These are phyloP conservation scores for Apiotrichum sp. DNA, from an alignment of 1,284 basidiomycete species.

Conservation along the genomic window DNA sequence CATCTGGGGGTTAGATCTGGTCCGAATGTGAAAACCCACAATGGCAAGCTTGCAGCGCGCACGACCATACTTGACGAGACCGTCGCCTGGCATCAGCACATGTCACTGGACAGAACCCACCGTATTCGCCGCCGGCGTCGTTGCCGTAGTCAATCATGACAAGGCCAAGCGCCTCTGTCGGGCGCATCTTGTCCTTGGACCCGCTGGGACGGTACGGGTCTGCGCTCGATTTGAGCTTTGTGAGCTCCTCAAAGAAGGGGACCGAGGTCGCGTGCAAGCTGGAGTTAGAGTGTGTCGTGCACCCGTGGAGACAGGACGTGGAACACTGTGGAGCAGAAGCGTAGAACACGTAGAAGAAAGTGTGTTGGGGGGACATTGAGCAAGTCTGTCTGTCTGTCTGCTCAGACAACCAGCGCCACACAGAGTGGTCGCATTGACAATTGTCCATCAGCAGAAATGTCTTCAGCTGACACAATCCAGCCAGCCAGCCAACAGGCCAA, in stretches of 20 bases:
- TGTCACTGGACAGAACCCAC: slow-evolving; percentile 15
- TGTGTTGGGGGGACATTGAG: no score
- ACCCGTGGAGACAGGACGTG: no score
- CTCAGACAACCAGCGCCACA: no score
- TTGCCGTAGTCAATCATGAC: slow-evolving; percentile 81
- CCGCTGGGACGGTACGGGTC: slow-evolving; percentile 41
- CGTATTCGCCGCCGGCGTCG: slow-evolving; percentile 65
- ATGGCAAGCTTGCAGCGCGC: slow-evolving; percentile 74
- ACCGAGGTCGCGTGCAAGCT: slow-evolving; percentile 44
- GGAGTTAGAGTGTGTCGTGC: neutral
- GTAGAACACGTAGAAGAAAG: no score
- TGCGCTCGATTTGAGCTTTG: slow-evolving; percentile 39
- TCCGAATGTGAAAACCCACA: slow-evolving; percentile 35
- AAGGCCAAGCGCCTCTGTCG: slow-evolving; percentile 69
- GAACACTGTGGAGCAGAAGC: no score
- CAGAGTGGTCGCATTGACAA: no score
- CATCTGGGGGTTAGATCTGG: slow-evolving; percentile 17
- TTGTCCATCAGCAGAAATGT: no score
- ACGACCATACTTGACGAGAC: slow-evolving; percentile 64
- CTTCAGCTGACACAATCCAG: no score
- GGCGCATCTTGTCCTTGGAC: slow-evolving; percentile 47
- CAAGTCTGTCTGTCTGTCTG: no score
- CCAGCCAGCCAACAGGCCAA: no score
- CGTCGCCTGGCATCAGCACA: slow-evolving; percentile 43
- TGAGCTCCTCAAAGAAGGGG: slow-evolving; percentile 39